Conservation (phyloP, 2,329 filamentous ascomycete genomes). For the Colletotrichum sp. region DNA sequence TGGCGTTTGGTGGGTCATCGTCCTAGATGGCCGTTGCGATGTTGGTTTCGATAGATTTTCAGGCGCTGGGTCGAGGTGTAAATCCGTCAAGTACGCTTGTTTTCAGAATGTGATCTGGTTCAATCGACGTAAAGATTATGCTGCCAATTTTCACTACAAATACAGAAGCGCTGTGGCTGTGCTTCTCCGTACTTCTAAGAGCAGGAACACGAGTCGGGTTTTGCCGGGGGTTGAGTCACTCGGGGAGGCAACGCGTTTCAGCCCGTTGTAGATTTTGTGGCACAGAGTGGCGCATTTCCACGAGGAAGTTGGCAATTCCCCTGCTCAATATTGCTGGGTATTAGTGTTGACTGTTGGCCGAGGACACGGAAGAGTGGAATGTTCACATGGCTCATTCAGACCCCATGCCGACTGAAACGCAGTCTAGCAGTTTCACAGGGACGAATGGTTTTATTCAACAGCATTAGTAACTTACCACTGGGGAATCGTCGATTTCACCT, state of each 20-base stretch:
- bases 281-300: neutral
- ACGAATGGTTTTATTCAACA: too few species aligned
- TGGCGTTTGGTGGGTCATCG: neutral
- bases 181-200: rapidly evolving
- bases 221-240: neutral
- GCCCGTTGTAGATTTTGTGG: neutral
- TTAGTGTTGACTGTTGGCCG: neutral
- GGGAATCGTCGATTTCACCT: too few species aligned
- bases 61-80: neutral
- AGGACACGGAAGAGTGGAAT: rapidly evolving
- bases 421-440: neutral
- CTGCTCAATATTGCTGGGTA: neutral
- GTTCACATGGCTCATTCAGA: neutral
- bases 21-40: neutral
- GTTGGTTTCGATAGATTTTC: neutral
- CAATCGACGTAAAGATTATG: rapidly evolving
- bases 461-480: too few species aligned
- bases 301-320: neutral
- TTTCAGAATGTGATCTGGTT: rapidly evolving
- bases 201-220: neutral
- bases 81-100: rapidly evolving
- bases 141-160: rapidly evolving
- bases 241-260: neutral
- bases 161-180: neutral
- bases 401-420: rapidly evolving